Evolutionary conservation across 192 early-diverging fungal species (phyloP).

Genomic region (Diversispora epigaea): DNA sequence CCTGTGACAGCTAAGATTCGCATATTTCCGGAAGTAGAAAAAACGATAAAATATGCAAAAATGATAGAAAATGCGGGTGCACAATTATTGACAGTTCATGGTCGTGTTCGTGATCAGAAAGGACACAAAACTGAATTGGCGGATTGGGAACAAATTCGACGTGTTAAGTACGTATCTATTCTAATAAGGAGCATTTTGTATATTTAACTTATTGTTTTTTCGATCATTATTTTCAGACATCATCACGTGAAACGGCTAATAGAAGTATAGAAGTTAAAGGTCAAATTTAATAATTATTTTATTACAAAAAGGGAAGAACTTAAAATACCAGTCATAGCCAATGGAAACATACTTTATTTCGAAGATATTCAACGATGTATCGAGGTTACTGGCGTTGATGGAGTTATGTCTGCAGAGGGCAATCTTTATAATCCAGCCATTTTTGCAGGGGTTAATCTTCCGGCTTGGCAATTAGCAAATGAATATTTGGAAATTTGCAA

Average conservation of each 20-base stretch:
- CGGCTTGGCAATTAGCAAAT: slow-evolving; percentile 74
- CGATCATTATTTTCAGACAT: too few species aligned
- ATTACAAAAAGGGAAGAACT: slow-evolving; percentile 33
- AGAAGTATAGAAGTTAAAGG: too few species aligned
- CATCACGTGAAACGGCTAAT: too few species aligned
- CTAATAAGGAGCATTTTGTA: too few species aligned
- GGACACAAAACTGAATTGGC: slow-evolving; percentile 95
- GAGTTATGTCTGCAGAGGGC: slow-evolving; percentile 92
- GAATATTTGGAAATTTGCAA: slow-evolving; percentile 90
- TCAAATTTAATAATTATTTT: not conserved
- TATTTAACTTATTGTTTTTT: too few species aligned
- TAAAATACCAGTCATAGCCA: slow-evolving; percentile 87
- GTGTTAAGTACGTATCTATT: slow-evolving; percentile 75
- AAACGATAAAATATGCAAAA: slow-evolving; percentile 91
- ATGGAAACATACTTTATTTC: slow-evolving; percentile 94
- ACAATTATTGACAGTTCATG: slow-evolving; percentile 91
- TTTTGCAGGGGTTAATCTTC: slow-evolving; percentile 64
- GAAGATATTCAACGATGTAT: slow-evolving; percentile 87
- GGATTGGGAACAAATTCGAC: slow-evolving; percentile 91
- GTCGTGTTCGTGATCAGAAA: slow-evolving; percentile 93
- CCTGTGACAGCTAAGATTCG: slow-evolving; percentile 98
- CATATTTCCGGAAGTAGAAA: slow-evolving; percentile 83
- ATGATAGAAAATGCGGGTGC: slow-evolving; percentile 94
- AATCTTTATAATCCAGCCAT: slow-evolving; percentile 87
- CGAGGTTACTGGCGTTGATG: slow-evolving; percentile 82